Evolutionary conservation across 768 basidiomycete species (phyloP), one percentile per base, ranked within the genome.

Genomic region (Paxillus involutus): DNA sequence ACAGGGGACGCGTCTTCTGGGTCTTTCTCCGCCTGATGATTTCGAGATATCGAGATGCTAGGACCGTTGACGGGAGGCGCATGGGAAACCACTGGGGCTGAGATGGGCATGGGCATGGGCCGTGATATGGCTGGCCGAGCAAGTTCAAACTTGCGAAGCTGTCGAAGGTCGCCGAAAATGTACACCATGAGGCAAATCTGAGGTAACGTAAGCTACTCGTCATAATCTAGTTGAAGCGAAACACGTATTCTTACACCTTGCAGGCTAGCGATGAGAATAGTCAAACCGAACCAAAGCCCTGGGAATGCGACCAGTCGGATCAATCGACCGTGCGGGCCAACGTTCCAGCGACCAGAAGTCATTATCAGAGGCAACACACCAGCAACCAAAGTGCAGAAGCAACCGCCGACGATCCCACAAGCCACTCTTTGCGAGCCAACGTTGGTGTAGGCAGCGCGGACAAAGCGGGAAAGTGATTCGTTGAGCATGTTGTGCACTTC

Each of bases 91-190:
- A 63, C 12, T 13, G 69, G 63, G 0, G 52, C 42, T 6, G 64
- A 60, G 11, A 65, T 49, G 6, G 59, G 44, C 19, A 54, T 47
- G 3, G 63, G 57, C 2, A 71, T 64, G 2, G 73, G 73, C 49
- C 76, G 76, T 0, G 85, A 84, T 58, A 87, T 85, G 13, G 80
- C 71, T 10, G 88, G 89, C 19, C 88, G 77, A 4, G 81, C 68
- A n/a, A 91, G 82, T 65, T 91, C 89, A 62, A 90, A 90, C 58
- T 82, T 85, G 59, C 86, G 83, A 17, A 91, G 76, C 62, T 91
- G 89, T 8, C 89, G 76, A 17, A 91, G 74, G 68, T 91, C 89
- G 8, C 89, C 89, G 61, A 91, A 89, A 30, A 91, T 64, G 64
- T 90, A 91, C 6, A 91, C 81, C 64, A 88, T 88, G 51, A 91